A percentile compares a stretch with the other conserved stretches of the same genome.
These are phyloP conservation scores for Rhodosporidiobolus odoratus DNA, from an alignment of 768 basidiomycete species.

Conservation along the genomic window DNA sequence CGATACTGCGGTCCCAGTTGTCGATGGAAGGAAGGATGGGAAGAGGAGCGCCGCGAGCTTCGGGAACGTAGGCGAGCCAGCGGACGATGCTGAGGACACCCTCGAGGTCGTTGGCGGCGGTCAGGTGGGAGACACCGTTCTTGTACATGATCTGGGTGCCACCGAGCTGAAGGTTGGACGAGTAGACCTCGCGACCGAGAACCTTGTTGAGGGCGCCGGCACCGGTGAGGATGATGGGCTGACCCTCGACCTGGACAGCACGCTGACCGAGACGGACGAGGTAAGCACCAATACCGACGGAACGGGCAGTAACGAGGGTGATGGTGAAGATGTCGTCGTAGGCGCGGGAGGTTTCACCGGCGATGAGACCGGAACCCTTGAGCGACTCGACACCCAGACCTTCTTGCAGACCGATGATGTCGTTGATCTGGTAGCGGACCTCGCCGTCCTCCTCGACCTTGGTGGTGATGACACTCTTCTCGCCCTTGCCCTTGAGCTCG, in stretches of 20 bases:
- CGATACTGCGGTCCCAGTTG: slow-evolving; percentile 93
- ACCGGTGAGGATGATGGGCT: slow-evolving; percentile 97
- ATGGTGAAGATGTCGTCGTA: slow-evolving; percentile 99
- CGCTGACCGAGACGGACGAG: slow-evolving; percentile 96
- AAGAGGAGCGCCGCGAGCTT: slow-evolving; percentile 68
- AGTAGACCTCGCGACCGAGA: slow-evolving; percentile 96
- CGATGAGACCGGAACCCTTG: slow-evolving; percentile 94
- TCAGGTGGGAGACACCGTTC: slow-evolving; percentile 96
- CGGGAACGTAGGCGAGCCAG: slow-evolving; percentile 92
- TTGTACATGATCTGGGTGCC: slow-evolving; percentile 99
- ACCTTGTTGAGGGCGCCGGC: slow-evolving; percentile 97
- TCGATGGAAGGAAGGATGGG: slow-evolving; percentile 64
- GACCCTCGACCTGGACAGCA: slow-evolving; percentile 96
- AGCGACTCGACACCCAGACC: slow-evolving; percentile 95
- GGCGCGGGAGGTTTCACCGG: slow-evolving; percentile 94
- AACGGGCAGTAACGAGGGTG: slow-evolving; percentile 95
- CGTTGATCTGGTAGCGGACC: slow-evolving; percentile 85
- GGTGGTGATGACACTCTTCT: slow-evolving; percentile 67
- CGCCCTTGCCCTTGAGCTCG: slow-evolving; percentile 79
- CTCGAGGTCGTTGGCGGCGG: slow-evolving; percentile 88
- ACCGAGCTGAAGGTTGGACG: slow-evolving; percentile 94
- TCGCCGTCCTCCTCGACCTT: slow-evolving; percentile 84
- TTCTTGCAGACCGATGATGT: slow-evolving; percentile 93
- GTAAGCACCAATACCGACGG: slow-evolving; percentile 98
- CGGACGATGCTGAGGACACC: slow-evolving; percentile 88